phyloP scores from a whole-genome alignment of 257 asterid species.

The Solanum piurae region DNA sequence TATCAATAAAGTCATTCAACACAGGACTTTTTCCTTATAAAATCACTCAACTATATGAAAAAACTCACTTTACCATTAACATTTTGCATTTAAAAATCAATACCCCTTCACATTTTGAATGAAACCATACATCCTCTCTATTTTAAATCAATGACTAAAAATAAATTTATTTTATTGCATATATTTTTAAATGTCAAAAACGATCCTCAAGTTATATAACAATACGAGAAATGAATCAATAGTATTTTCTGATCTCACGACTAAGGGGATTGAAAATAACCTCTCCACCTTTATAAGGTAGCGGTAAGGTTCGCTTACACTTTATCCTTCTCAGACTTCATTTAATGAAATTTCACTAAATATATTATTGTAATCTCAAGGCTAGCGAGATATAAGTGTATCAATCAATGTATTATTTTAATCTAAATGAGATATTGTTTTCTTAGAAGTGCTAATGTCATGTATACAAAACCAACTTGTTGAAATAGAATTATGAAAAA shows the following conservation, averaged over 20 bases:
- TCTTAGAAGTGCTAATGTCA: background rate
- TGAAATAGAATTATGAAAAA: background rate
- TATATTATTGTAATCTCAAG: background rate
- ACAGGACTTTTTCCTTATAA: background rate
- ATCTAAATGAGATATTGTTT: too few relatives aligned
- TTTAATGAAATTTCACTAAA: background rate
- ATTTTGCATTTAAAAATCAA: background rate
- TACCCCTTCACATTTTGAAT: background rate
- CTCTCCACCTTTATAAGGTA: background rate
- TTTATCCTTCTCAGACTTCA: background rate
- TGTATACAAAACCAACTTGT: background rate
- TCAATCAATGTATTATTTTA: background rate
- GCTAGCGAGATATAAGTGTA: too few relatives aligned
- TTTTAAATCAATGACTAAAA: background rate
- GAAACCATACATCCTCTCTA: background rate
- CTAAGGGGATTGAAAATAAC: background rate
- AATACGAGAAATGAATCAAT: background rate
- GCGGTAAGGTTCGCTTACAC: accelerated
- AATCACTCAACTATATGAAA: background rate
- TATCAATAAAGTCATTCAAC: background rate
- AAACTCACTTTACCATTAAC: background rate
- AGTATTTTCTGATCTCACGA: background rate
- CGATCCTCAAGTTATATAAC: background rate
- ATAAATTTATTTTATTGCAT: background rate
- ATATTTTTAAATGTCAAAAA: background rate